Base-by-base conservation (phyloP, 208 protist genomes). In the Herpetomonas samuelpessoai region DNA sequence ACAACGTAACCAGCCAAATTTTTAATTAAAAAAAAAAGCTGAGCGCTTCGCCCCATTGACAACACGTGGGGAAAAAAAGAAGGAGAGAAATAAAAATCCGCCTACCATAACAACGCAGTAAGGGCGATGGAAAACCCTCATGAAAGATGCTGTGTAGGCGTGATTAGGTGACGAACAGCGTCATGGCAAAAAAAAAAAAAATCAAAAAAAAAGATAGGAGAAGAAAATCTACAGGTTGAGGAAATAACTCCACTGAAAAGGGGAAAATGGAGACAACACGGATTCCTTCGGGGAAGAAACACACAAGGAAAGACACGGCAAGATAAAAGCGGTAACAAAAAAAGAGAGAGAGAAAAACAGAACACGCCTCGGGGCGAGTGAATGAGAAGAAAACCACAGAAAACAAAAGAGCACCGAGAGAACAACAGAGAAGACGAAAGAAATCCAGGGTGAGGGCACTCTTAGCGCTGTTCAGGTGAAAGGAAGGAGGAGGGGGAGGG, bases 321-420 rank as follows among this genome's bases (percentile, higher is more conserved):
- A 63, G 48, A 60, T 7, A 53, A 48, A 53, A 35, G 61, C 57
- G 49, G 47, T 60, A 59, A 62, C n/a, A 27, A 60, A 16, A 51
- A 65, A 35, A 58, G 24, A 1, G 29, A 59, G 45, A 47, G 22
- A 58, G 57, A 51, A 49, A 55, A 28, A 61, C 10, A 10, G 12
- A 64, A n/a, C 27, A 71, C 14, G 30, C 21, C 0, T 16, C 26
- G 49, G 25, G 10, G 35, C 21, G 2, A 59, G 25, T 39, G 16
- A 46, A 62, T n/a, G 21, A 53, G 28, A 1, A 28, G 27, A 44
- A 47, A 14, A 14, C 14, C 12, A 29, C 21, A 19, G 38, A 47
- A 47, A 4, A 35, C 3, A 50, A 18, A 30, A 55, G 21, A 55
- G 48, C 21, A 61, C 29, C 18, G 51, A 48, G 12, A 22, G 53